Evolutionary conservation across 2,329 filamentous ascomycete species (phyloP), one percentile per base, ranked within the genome.

Genomic region (Talaromyces sp.): DNA sequence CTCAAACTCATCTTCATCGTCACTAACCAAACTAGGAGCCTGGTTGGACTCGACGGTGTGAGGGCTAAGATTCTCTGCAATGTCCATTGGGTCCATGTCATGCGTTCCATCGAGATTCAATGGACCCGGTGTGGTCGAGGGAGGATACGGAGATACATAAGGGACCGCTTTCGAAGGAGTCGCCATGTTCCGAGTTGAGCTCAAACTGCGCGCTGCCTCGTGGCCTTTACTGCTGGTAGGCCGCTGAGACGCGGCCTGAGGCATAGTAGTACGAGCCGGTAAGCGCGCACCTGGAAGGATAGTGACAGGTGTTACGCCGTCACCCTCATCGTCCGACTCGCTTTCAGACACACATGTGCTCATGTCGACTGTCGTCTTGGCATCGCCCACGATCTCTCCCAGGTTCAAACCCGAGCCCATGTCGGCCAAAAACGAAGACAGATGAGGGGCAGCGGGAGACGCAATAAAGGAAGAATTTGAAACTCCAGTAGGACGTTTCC

Each of bases 1-100:
- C 66, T 89, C 89, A 68, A 89, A 90, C 70, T 91, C 89, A 69
- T 91, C 89, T 10, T 62, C 61, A 14, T 62, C 60, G 73, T 93
- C 89, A 74, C 89, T 91, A 69, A 92, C 89, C 55, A 93, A 81
- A 67, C 88, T 91, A 24, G 89, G 89, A 9, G 89, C 89, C 65
- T 90, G 89, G 73, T 91, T 91, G 72, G 88, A 89, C 56, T 87
- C 81, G 51, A 87, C 76, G 0, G 87, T 89, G 67, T 86, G 86
- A 5, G 89, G 89, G 67, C 87, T 90, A 60, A 90, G 74, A 58
- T 89, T 85, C 53, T 81, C 79, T 32, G 70, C 63, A 17, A 68
- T 70, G 38, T 71, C 69, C 19, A 72, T 49, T 26, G 31, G 58
- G 52, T 86, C 84, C 70, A 86, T 79, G 59, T 85, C 82, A 49